These are phyloP conservation scores for Phytophthora macrochlamydospora DNA, from an alignment of 352 stramenopile genomes.

Conservation along the genomic window DNA sequence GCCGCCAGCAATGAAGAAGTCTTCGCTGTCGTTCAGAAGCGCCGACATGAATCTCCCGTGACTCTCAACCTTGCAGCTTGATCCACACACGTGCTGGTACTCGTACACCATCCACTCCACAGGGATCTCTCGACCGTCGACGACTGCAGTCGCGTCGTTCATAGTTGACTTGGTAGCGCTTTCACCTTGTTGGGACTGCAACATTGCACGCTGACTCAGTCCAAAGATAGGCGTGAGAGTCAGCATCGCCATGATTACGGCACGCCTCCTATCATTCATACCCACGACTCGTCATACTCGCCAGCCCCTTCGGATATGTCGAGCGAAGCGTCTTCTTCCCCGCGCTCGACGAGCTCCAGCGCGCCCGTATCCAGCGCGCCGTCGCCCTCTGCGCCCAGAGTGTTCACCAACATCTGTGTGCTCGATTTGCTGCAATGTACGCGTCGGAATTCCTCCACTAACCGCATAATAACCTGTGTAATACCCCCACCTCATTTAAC, in stretches of 20 bases:
- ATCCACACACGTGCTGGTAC: too few relatives aligned
- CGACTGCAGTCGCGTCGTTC: too few relatives aligned
- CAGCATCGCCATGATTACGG: constrained; percentile 11
- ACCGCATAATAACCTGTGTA: neutral
- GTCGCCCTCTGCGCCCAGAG: constrained; percentile 15
- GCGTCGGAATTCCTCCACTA: constrained; percentile 2
- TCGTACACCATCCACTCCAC: too few relatives aligned
- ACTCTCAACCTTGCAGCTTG: too few relatives aligned
- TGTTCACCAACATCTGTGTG: constrained; percentile 38
- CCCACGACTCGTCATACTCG: constrained; percentile 4
- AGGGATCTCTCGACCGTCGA: too few relatives aligned
- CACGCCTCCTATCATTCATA: neutral
- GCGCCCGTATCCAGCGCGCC: constrained; percentile 7
- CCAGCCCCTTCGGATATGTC: constrained; percentile 18
- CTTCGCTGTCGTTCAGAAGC: too few relatives aligned
- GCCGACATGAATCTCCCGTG: too few relatives aligned
- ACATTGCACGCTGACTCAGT: too few relatives aligned
- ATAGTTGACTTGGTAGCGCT: too few relatives aligned
- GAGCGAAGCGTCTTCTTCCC: constrained; percentile 37
- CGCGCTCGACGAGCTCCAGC: constrained; percentile 29
- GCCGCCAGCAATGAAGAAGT: too few relatives aligned
- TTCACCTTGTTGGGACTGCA: too few relatives aligned
- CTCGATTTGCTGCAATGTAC: constrained; percentile 75
- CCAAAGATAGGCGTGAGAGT: too few relatives aligned
- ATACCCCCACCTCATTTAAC: constrained; percentile 9